Conservation (phyloP, 495 filamentous ascomycete species). For the Penicillium pancosmium region DNA sequence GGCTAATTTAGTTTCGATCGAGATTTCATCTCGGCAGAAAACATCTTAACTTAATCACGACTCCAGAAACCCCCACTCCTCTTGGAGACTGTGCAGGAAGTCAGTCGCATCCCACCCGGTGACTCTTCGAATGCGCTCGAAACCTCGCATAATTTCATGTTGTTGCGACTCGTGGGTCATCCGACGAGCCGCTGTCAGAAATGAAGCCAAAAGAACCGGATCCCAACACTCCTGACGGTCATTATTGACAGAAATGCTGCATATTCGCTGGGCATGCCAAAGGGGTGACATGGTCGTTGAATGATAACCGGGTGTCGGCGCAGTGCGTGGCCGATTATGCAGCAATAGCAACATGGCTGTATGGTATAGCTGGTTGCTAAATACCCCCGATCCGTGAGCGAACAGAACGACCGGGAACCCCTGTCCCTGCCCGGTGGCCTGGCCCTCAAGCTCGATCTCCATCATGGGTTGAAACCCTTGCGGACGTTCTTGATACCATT, state of each 20-base stretch:
- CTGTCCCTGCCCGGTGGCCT: conserved; percentile 17
- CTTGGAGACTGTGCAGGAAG: conserved; percentile 20
- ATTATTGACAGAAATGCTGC: conserved; percentile 43
- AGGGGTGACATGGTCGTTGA: conserved; percentile 31
- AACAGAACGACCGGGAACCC: conserved; percentile 44
- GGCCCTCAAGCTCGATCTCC: conserved; percentile 25
- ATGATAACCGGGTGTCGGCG: conserved; percentile 19
- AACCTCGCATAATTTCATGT: conserved; percentile 31
- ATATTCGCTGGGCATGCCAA: conserved; percentile 43
- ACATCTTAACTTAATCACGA: conserved; percentile 1
- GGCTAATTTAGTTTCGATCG: not conserved
- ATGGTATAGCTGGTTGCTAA: conserved; percentile 47
- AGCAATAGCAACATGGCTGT: conserved; percentile 46
- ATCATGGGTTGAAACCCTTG: conserved; percentile 39
- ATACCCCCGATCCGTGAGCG: conserved; percentile 40
- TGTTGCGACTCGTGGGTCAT: conserved; percentile 45
- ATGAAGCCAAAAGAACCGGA: conserved; percentile 39
- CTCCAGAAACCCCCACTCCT: conserved; percentile 36
- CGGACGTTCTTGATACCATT: conserved; percentile 40
- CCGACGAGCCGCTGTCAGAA: conserved; percentile 34
- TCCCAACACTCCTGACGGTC: conserved; percentile 40
- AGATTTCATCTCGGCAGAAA: not conserved
- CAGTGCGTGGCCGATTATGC: conserved; percentile 38
- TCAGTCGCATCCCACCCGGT: conserved; percentile 38
- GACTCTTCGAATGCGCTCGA: conserved; percentile 29